Evolutionary conservation across 441 rosid species (phyloP).

Genomic region (Adansonia madagascariensis): DNA sequence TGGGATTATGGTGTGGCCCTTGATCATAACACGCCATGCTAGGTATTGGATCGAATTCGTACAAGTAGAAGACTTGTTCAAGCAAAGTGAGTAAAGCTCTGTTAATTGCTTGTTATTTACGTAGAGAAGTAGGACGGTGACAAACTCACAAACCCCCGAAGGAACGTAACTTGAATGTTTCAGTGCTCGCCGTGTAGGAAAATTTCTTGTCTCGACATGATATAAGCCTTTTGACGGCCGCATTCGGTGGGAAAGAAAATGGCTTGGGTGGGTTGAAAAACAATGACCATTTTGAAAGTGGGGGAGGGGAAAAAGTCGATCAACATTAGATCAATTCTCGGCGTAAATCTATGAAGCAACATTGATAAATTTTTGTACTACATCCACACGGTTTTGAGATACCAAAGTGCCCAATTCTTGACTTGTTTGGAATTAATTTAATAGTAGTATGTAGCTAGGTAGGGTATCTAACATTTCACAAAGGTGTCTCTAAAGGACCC

Average conservation of each 20-base stretch:
- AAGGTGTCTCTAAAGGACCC: constrained; percentile 10
- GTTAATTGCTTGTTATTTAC: constrained; percentile 23
- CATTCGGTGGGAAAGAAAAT: constrained; percentile 22
- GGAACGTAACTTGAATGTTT: constrained; percentile 27
- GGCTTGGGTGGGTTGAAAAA: too few relatives aligned
- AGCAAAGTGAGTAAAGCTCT: neutral
- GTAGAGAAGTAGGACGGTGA: constrained; percentile 26
- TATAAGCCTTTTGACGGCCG: constrained; percentile 18
- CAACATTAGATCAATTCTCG: neutral
- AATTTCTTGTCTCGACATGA: neutral
- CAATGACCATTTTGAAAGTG: neutral
- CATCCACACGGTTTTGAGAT: constrained; percentile 3
- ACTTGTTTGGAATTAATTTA: neutral
- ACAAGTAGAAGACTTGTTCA: neutral
- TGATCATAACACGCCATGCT: neutral
- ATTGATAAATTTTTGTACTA: neutral
- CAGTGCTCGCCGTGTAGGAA: neutral
- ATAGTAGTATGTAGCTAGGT: too few relatives aligned
- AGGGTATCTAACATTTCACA: constrained; percentile 6
- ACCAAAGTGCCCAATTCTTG: neutral
- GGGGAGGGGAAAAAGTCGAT: too few relatives aligned
- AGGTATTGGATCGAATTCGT: neutral
- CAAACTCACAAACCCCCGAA: neutral
- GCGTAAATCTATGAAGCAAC: neutral
- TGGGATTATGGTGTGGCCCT: neutral